Conservation (phyloP, 768 basidiomycete genomes). For the Mycena galopus region DNA sequence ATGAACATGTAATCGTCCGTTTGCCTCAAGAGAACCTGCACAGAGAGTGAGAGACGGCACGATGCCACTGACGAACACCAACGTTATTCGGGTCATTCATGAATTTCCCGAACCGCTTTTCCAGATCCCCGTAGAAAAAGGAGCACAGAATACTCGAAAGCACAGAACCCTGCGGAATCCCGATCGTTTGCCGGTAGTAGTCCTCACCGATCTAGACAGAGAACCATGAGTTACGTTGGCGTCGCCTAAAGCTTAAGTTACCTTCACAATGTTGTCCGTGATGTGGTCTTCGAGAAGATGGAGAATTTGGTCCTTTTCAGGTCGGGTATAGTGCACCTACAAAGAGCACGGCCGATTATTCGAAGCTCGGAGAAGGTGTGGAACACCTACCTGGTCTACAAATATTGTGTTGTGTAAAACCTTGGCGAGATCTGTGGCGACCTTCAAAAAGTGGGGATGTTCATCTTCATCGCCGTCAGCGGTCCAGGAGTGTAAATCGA, state of each 20-base stretch:
- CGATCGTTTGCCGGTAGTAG: constrained; percentile 90
- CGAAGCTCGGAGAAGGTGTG: neutral
- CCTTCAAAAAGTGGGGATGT: constrained; percentile 76
- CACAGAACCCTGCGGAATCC: constrained; percentile 98
- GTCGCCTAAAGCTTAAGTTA: constrained; percentile 39
- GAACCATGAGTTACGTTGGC: constrained; percentile 10
- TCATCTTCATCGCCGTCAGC: constrained; percentile 65
- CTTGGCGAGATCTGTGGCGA: constrained; percentile 76
- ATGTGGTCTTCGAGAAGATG: constrained; percentile 90
- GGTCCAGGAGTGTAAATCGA: neutral
- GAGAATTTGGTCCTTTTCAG: constrained; percentile 71
- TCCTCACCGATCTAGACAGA: constrained; percentile 75
- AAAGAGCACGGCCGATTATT: neutral
- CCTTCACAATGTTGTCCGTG: constrained; percentile 93
- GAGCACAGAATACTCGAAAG: constrained; percentile 94
- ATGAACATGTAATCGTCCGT: constrained; percentile 97
- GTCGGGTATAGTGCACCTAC: constrained; percentile 67
- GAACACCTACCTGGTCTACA: constrained; percentile 78
- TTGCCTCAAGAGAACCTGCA: constrained; percentile 82
- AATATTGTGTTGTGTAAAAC: constrained; percentile 83
- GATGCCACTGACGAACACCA: constrained; percentile 9
- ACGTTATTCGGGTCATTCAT: constrained; percentile 74
- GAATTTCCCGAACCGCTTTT: constrained; percentile 68
- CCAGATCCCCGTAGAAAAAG: constrained; percentile 95
- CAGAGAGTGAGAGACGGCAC: neutral